Evolutionary conservation across 345 rosid species (phyloP).

Genomic region (Brassica cretica): DNA sequence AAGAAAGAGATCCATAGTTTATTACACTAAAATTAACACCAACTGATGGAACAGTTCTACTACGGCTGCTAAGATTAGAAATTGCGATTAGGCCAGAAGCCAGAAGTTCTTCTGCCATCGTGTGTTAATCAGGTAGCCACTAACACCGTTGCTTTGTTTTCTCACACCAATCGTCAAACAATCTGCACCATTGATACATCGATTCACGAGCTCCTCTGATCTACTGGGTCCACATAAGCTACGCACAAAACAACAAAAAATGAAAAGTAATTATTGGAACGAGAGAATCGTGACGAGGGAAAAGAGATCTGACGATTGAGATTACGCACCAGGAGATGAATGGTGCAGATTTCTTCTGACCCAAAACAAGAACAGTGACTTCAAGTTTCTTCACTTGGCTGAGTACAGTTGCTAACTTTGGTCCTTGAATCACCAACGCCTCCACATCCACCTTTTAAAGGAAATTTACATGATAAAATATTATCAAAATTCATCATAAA

Average conservation of each 20-base stretch:
- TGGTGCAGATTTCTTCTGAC: slow-evolving; percentile 73
- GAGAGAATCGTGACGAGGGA: slow-evolving; percentile 23
- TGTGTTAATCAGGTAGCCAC: slow-evolving; percentile 91
- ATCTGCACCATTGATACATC: slow-evolving; percentile 72
- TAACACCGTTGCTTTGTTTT: slow-evolving; percentile 79
- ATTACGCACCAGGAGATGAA: slow-evolving; percentile 62
- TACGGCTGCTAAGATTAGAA: slow-evolving; percentile 5
- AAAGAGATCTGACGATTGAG: slow-evolving; percentile 35
- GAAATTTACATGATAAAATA: background rate
- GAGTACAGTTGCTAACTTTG: slow-evolving; percentile 72
- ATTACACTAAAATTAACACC: slow-evolving; percentile 25
- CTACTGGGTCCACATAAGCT: slow-evolving; percentile 75
- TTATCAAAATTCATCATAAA: background rate
- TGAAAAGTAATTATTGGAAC: slow-evolving; percentile 20
- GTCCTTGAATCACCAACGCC: slow-evolving; percentile 87
- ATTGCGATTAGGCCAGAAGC: slow-evolving; percentile 70
- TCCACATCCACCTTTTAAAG: slow-evolving; percentile 80
- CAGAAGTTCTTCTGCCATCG: slow-evolving; percentile 95
- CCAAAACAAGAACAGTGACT: slow-evolving; percentile 81
- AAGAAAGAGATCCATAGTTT: slow-evolving; percentile 14
- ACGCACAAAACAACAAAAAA: slow-evolving; percentile 17
- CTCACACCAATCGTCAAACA: slow-evolving; percentile 90
- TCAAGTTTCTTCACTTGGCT: slow-evolving; percentile 97
- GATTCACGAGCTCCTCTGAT: slow-evolving; percentile 73
- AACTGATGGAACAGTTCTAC: background rate